A percentile compares a stretch with the other conserved stretches of the same genome.
phyloP scores from a whole-genome alignment of 1,284 basidiomycete genomes.

The Blastosporella zonata region DNA sequence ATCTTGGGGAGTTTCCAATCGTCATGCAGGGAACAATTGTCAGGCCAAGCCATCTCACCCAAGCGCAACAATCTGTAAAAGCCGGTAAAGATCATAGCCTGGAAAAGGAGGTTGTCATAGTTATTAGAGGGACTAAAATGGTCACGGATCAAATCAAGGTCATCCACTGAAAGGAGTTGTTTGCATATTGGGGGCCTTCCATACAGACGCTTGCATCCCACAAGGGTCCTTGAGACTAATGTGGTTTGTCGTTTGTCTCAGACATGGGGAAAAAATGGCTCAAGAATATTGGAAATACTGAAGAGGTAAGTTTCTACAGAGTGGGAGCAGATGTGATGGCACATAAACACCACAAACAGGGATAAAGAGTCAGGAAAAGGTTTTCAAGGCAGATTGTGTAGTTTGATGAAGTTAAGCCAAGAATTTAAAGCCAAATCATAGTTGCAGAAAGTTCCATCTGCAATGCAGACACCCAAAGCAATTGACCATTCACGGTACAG shows the following conservation, averaged over 20 bases:
- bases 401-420: background rate
- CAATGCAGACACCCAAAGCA: constrained; percentile 31
- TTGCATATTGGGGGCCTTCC: too few species aligned
- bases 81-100: background rate
- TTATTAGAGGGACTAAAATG: too few species aligned
- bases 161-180: too few species aligned
- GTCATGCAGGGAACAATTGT: too few species aligned
- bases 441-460: constrained; percentile 21
- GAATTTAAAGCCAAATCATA: constrained; percentile 3
- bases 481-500: constrained; percentile 31
- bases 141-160: too few species aligned
- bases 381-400: background rate
- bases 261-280: background rate
- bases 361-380: constrained; percentile 6
- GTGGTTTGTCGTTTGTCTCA: too few species aligned
- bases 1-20: too few species aligned
- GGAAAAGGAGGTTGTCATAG: too few species aligned
- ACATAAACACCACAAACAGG: background rate
- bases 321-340: background rate
- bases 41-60: background rate
- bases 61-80: background rate
- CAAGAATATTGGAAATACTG: background rate
- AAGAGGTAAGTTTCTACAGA: constrained; percentile 1
- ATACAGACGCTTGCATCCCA: too few species aligned
- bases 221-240: too few species aligned